Evolutionary conservation across 2,329 filamentous ascomycete genomes (phyloP).

Genomic region (Fusarium avenaceum): DNA sequence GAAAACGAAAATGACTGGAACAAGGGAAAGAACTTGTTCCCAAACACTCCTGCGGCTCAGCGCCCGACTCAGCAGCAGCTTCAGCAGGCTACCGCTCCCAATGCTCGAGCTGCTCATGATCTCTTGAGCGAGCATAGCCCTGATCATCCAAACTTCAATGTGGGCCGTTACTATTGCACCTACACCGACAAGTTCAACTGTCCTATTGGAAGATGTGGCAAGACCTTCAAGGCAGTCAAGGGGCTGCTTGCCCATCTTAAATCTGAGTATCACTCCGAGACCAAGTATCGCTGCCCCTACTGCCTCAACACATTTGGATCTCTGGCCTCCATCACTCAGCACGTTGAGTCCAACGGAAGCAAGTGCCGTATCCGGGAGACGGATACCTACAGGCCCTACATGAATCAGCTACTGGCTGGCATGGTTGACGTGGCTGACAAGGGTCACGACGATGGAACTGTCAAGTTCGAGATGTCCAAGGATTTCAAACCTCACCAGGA

Average conservation of each 20-base stretch:
- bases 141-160: constrained; percentile 60
- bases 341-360: constrained; percentile 61
- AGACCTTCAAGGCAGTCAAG: constrained; percentile 54
- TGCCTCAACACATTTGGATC: constrained; percentile 60
- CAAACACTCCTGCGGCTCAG: constrained; percentile 39
- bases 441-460: constrained; percentile 47
- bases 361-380: constrained; percentile 61
- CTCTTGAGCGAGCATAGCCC: constrained; percentile 59
- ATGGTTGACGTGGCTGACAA: constrained; percentile 46
- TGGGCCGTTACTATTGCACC: constrained; percentile 60
- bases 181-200: constrained; percentile 64
- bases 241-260: constrained; percentile 60
- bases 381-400: constrained; percentile 52
- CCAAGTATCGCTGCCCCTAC: constrained; percentile 58
- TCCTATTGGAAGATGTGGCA: constrained; percentile 65
- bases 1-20: constrained; percentile 30
- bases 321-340: constrained; percentile 60
- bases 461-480: constrained; percentile 47
- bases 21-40: constrained; percentile 43
- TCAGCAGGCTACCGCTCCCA: constrained; percentile 27
- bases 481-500: constrained; percentile 7
- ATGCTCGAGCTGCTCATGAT: constrained; percentile 19
- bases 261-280: constrained; percentile 57
- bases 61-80: constrained; percentile 41
- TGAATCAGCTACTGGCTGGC: constrained; percentile 53